Percentiles rank a stretch among this genome's conserved stretches.
These are phyloP conservation scores for Gorgonomyces haynaldii DNA, from an alignment of 192 early-diverging fungal species.

Conservation along the genomic window DNA sequence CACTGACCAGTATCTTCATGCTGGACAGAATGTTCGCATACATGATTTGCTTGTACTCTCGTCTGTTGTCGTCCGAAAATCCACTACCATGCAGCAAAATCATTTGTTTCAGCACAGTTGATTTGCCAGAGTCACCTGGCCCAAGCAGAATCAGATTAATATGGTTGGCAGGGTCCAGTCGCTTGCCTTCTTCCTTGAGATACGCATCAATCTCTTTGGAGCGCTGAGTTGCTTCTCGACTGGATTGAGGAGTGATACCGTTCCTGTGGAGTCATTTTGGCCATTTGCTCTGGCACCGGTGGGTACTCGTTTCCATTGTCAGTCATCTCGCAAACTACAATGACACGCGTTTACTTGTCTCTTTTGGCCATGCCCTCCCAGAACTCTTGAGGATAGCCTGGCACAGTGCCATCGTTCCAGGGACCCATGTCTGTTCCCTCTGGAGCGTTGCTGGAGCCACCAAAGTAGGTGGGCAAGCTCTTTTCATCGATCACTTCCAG, in stretches of 20 bases:
- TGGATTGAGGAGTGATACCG: too few relatives aligned
- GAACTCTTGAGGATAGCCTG: constrained; percentile 31
- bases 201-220: neutral
- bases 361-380: constrained; percentile 3
- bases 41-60: too few relatives aligned
- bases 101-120: constrained; percentile 26
- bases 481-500: constrained; percentile 32
- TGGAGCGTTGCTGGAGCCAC: constrained; percentile 32
- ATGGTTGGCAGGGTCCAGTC: too few relatives aligned
- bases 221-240: neutral
- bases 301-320: too few relatives aligned
- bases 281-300: too few relatives aligned
- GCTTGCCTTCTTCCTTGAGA: too few relatives aligned
- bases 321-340: too few relatives aligned
- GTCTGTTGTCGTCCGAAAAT: constrained; percentile 22
- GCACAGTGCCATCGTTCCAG: constrained; percentile 41
- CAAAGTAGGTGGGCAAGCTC: constrained; percentile 26
- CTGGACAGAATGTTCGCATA: too few relatives aligned
- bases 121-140: constrained; percentile 25
- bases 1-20: too few relatives aligned
- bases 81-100: constrained; percentile 29
- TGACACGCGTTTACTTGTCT: too few relatives aligned
- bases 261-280: too few relatives aligned
- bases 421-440: constrained; percentile 38
- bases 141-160: too few relatives aligned